Base-by-base conservation (phyloP, 345 rosid genomes). In the Gynandropsis gynandra region DNA sequence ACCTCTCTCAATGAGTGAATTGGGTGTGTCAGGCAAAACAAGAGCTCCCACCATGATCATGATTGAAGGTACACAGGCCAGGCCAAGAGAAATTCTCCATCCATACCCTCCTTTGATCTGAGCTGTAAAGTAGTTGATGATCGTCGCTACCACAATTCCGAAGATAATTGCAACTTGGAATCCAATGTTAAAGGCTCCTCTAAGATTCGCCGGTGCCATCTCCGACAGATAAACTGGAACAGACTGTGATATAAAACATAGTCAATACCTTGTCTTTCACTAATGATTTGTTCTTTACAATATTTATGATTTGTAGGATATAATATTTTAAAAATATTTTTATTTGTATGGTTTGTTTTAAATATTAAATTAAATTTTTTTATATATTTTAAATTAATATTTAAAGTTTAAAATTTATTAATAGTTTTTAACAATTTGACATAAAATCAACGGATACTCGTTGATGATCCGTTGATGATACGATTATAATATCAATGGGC, bases 101-200 rank as follows among this genome's bases (percentile, higher is more conserved):
- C 92, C 95, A 70, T 71, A 80, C 47, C 82, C 82, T 0, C 74
- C 77, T 14, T 65, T 32, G 42, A 83, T 72, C 19, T 72, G 45
- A 42, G 78, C 59, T 0, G 86, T 80, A 41, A 77, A 72, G 16
- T 80, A 83, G 64, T 83, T 87, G 43, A 87, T 68, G 31, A 87
- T 71, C 47, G 74, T 79, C 1, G 95, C 95, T 5, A 59, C 72
- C 10, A 87, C 61, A 12, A 83, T 83, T 10, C 95, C 95, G 18
- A 80, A 65, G 10, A 86, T 80, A 56, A 80, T 81, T 0, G 89
- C 92, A 46, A 87, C 63, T 62, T 87, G 95, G 61, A 87, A 87
- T 4, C 83, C 82, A 2, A 78, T 87, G 76, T 80, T 83, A 42
- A 87, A 79, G 1, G 89, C 92, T 58, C 92, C 95, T 72, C 92